Base-by-base conservation (phyloP, 495 filamentous ascomycete species). In the Lepidopterella palustris region DNA sequence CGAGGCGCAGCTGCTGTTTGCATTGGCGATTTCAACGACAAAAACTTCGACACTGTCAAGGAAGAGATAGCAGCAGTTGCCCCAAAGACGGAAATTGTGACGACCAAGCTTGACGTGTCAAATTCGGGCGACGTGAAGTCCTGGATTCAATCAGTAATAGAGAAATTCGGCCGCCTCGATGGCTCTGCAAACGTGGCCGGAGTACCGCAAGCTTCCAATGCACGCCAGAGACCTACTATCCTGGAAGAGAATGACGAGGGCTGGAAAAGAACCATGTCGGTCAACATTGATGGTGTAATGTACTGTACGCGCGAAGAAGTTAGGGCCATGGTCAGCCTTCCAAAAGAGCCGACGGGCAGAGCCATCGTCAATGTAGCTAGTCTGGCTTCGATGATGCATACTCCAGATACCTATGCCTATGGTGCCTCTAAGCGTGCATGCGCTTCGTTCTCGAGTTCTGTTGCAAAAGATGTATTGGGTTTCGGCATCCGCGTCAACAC, bases 141-240 rank as follows among this genome's bases (percentile, higher is more conserved):
- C 15, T 57, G 53, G 53, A 57, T 57, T 23, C 11, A 47, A 5
- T 20, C 29, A 5, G 45, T 35, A n/a, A n/a, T 58, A 5, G 55
- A 10, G 5, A 56, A 21, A 24, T 58, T 55, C 24, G 79, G 76
- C 2, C 60, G 60, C 0, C 62, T 85, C 25, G 79, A 82, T 57
- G 82, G 81, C 15, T 80, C 80, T 3, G 81, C 79, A 0, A 84
- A 84, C 59, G 73, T 82, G 45, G 82, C 82, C 0, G 82, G 82
- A 5, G 68, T 75, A 0, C 32, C 32, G 8, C 32, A 39, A 15
- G 32, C 32, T 15, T 39, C 32, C 32, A 39, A 39, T 15, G 32
- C 32, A 8, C 32, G 32, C 6, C 32, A 39, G 15, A 39, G 15
- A 39, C 32, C 32, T 6, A 39, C 32, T 6, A 39, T 39, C 6